Percentiles rank a stretch among this genome's conserved stretches.
Conservation (phyloP, 2,329 filamentous ascomycete genomes). For the Raffaelea deltoideospora region DNA sequence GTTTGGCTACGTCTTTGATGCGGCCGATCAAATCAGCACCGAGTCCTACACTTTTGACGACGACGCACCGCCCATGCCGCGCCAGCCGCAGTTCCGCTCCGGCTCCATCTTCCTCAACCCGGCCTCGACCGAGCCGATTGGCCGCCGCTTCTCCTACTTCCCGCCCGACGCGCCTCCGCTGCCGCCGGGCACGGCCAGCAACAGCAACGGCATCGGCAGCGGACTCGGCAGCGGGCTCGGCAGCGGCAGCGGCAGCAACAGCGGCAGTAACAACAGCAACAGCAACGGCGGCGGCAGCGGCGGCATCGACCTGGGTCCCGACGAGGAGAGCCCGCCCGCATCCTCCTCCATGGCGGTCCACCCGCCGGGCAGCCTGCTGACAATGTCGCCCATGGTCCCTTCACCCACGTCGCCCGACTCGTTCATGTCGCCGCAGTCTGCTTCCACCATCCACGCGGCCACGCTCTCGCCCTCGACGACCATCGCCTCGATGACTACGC, state of each 20-base stretch:
- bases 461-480: conserved; percentile 21
- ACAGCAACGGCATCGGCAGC: too few species aligned
- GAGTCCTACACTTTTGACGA: conserved; percentile 9
- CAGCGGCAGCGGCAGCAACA: too few species aligned
- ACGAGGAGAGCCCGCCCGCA: conserved; percentile 21
- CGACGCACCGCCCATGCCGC: conserved; percentile 13
- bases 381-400: conserved; percentile 16
- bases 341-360: background rate
- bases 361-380: background rate
- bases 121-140: conserved; percentile 34
- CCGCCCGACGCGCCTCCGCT: conserved; percentile 33
- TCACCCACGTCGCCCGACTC: conserved; percentile 32
- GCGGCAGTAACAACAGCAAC: too few species aligned
- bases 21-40: conserved; percentile 30
- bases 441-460: conserved; percentile 15
- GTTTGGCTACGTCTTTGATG: conserved; percentile 43
- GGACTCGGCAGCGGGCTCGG: too few species aligned
- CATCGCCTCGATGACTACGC: conserved; percentile 13
- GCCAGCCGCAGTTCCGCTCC: conserved; percentile 40
- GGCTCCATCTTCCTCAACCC: conserved; percentile 52
- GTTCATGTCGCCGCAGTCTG: conserved; percentile 14
- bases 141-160: conserved; percentile 48
- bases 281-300: too few species aligned
- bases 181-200: too few species aligned
- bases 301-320: background rate